These are phyloP conservation scores for Cutaneotrichosporon arboriforme DNA, from an alignment of 1,284 basidiomycete genomes.

Conservation along the genomic window DNA sequence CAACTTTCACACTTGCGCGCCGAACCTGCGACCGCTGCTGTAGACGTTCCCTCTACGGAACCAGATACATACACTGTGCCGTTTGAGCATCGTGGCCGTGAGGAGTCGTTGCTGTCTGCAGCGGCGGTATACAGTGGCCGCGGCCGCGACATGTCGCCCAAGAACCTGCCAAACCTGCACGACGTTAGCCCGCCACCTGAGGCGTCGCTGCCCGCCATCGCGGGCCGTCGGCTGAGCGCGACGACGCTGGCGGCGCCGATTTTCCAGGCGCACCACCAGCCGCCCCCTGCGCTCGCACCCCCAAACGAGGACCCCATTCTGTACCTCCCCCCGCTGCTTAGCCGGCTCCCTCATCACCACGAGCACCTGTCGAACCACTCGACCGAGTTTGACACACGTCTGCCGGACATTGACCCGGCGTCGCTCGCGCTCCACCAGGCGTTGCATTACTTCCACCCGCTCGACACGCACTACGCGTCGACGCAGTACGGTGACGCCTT, in stretches of 20 bases:
- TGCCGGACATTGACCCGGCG: slow-evolving; percentile 74
- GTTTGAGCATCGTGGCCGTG: neutral
- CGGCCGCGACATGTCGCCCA: slow-evolving; percentile 19
- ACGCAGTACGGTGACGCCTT: slow-evolving; percentile 67
- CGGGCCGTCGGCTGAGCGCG: slow-evolving; percentile 11
- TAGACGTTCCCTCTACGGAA: neutral
- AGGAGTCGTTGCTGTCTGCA: neutral
- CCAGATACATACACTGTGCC: neutral
- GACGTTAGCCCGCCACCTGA: slow-evolving; percentile 9
- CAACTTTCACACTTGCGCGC: neutral
- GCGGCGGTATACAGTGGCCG: neutral
- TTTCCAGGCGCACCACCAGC: slow-evolving; percentile 50
- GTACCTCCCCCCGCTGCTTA: slow-evolving; percentile 73
- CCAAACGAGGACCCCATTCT: slow-evolving; percentile 55
- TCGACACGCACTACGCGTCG: slow-evolving; percentile 59
- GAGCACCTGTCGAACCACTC: slow-evolving; percentile 14
- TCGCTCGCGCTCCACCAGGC: slow-evolving; percentile 79
- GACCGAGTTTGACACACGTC: slow-evolving; percentile 60
- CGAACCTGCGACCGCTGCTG: neutral
- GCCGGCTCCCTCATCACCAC: slow-evolving; percentile 54
- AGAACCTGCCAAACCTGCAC: slow-evolving; percentile 15
- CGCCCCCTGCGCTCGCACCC: slow-evolving; percentile 55
- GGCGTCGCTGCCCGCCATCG: slow-evolving; percentile 9
- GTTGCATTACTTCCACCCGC: slow-evolving; percentile 67
- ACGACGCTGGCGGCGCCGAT: slow-evolving; percentile 12